Percentiles rank a stretch among this genome's conserved stretches.
These are phyloP conservation scores for Periconia sp. DNA, from an alignment of 2,329 filamentous ascomycete genomes.

Conservation along the genomic window DNA sequence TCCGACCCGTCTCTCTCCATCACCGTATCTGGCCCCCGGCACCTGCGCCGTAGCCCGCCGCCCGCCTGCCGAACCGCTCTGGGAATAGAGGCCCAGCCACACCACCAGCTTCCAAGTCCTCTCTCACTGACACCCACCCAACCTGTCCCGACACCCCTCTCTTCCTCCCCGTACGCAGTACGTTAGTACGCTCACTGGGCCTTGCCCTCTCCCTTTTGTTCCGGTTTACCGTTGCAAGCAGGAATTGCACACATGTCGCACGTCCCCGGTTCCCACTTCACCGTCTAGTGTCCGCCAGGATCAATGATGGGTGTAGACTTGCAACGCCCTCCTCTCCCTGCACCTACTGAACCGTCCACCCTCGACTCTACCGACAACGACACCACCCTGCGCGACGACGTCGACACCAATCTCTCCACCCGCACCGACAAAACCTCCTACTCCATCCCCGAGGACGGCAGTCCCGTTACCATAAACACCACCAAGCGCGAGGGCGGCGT, in stretches of 20 bases:
- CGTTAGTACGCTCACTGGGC: background rate
- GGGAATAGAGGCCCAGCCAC: too few relatives aligned
- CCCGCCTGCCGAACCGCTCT: too few relatives aligned
- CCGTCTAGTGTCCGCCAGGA: constrained; percentile 33
- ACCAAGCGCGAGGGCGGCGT: constrained; percentile 62
- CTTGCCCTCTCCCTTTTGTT: background rate
- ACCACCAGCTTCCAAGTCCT: background rate
- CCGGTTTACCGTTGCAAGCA: background rate
- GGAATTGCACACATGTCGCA: constrained; percentile 32
- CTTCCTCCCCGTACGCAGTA: background rate
- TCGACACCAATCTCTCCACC: constrained; percentile 69
- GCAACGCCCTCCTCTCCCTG: constrained; percentile 67
- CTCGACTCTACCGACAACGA: constrained; percentile 61
- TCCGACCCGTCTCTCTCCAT: background rate
- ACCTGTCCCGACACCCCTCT: background rate
- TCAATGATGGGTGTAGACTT: constrained; percentile 49
- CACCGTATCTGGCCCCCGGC: background rate
- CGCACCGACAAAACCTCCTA: constrained; percentile 72
- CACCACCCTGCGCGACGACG: constrained; percentile 50
- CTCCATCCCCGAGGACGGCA: constrained; percentile 83
- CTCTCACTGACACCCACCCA: background rate
- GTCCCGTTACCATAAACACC: constrained; percentile 88
- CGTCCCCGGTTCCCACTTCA: constrained; percentile 16
- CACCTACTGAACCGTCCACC: constrained; percentile 73
- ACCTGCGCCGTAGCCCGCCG: background rate